Evolutionary conservation across 371 early-diverging fungal genomes (phyloP).

Genomic region (Mortierella sp.): DNA sequence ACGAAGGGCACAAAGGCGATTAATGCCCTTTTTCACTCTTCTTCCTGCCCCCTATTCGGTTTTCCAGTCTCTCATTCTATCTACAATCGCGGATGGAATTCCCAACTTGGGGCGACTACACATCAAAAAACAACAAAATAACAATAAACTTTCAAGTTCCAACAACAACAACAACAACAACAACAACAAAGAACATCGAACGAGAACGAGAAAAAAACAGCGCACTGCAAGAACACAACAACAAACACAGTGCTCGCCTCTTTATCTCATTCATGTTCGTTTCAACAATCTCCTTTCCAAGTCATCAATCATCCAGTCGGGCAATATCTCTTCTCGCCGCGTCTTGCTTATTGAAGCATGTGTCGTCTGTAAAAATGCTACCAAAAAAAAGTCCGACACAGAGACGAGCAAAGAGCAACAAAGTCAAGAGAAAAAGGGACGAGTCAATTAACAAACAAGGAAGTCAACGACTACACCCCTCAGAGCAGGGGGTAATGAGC

Average conservation of each 20-base stretch:
- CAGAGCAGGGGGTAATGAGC: background rate
- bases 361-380: no score
- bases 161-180: background rate
- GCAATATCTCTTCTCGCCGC: no score
- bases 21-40: background rate
- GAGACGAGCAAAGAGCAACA: background rate
- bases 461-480: background rate
- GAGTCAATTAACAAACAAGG: background rate
- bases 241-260: no score
- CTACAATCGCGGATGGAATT: background rate
- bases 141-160: no score
- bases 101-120: background rate
- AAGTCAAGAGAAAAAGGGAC: background rate
- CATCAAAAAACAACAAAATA: background rate
- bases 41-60: background rate
- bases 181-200: background rate
- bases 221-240: background rate
- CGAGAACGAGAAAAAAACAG: background rate
- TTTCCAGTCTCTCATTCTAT: background rate
- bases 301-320: no score
- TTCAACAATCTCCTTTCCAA: no score
- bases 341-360: no score
- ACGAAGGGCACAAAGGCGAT: conserved; percentile 1
- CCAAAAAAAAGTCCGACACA: background rate
- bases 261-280: no score